These are phyloP conservation scores for Candida boleticola DNA, from an alignment of 805 yeast species.

Conservation along the genomic window DNA sequence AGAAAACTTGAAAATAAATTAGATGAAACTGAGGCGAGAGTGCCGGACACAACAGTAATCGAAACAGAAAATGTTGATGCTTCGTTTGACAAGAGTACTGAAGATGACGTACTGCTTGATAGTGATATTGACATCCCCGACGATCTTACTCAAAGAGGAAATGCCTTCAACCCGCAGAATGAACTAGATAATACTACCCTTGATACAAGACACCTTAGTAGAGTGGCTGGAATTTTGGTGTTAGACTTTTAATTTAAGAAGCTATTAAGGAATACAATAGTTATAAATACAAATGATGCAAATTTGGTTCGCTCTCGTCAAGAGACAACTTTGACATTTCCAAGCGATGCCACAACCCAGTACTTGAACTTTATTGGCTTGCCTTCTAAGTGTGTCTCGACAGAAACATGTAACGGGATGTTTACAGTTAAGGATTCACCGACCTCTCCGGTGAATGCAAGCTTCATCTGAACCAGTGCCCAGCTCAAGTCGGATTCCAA, in stretches of 20 bases:
- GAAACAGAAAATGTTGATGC: conserved; percentile 16
- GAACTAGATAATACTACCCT: conserved; percentile 29
- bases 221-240: conserved; percentile 54
- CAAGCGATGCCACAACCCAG: neutral
- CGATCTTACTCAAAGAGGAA: conserved; percentile 15
- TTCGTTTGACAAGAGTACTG: conserved; percentile 11
- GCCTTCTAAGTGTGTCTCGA: conserved; percentile 6
- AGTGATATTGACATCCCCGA: conserved; percentile 14
- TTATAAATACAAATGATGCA: too few species aligned
- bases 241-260: conserved; percentile 55
- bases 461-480: conserved; percentile 31
- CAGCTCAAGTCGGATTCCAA: conserved; percentile 30
- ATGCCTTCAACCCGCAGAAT: conserved; percentile 11
- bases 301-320: too few species aligned
- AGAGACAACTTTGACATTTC: neutral
- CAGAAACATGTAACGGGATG: conserved; percentile 30
- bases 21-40: conserved; percentile 8
- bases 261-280: too few species aligned
- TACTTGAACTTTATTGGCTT: neutral
- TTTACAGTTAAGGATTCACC: conserved; percentile 8
- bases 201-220: conserved; percentile 54
- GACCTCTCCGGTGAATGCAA: conserved; percentile 4
- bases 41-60: conserved; percentile 7
- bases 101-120: conserved; percentile 17
- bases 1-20: conserved; percentile 6